A percentile compares a stretch with the other conserved stretches of the same genome.
phyloP scores from a whole-genome alignment of 2,329 filamentous ascomycete species.

The Herpomyces periplanetae region DNA sequence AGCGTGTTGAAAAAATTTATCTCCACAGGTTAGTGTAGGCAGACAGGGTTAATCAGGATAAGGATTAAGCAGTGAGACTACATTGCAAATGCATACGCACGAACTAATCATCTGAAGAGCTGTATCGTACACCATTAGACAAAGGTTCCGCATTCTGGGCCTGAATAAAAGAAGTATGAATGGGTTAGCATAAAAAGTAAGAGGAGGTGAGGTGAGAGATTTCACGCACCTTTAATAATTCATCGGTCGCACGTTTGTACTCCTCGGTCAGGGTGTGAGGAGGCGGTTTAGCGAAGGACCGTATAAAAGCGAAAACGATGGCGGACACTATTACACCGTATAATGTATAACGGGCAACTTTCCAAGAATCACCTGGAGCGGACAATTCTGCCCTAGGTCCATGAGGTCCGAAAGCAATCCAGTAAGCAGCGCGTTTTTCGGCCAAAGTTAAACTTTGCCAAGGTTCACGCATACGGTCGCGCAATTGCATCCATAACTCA shows the following conservation, averaged over 20 bases:
- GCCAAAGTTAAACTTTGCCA: slow-evolving; percentile 79
- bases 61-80: no score
- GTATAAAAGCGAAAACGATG: slow-evolving; percentile 28
- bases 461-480: slow-evolving; percentile 93
- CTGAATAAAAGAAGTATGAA: no score
- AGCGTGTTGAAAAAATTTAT: no score
- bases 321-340: slow-evolving; percentile 24
- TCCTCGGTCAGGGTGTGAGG: slow-evolving; percentile 82
- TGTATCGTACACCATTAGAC: no score
- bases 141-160: no score
- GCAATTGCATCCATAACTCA: slow-evolving; percentile 88
- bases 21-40: no score
- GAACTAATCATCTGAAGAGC: no score
- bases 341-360: slow-evolving; percentile 30
- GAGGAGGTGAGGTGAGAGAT: no score
- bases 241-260: slow-evolving; percentile 79
- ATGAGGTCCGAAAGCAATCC: slow-evolving; percentile 88
- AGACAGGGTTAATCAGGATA: no score
- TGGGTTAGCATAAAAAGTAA: no score
- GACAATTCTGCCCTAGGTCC: slow-evolving; percentile 49
- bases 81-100: no score
- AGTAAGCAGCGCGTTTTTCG: slow-evolving; percentile 99
- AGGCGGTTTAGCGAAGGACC: slow-evolving; percentile 25
- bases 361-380: slow-evolving; percentile 49
- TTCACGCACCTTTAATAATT: slow-evolving; percentile 44